Evolutionary conservation across 2,329 filamentous ascomycete species (phyloP).

Genomic region (Pyrenophora teres): DNA sequence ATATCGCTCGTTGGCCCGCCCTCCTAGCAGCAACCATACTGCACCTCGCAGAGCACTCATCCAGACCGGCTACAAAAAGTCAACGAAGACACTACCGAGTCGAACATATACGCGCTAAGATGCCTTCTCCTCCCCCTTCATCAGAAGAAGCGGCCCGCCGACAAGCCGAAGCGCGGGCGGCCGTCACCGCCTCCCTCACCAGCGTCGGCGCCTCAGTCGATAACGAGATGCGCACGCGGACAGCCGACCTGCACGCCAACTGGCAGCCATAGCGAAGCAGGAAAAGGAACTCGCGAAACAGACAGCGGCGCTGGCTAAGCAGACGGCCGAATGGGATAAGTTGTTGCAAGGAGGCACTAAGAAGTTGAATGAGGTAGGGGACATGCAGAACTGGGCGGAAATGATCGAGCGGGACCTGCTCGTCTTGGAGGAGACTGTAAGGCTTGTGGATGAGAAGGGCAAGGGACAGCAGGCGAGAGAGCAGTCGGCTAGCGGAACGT

Average conservation of each 20-base stretch:
- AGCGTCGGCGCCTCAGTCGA: conserved; percentile 71
- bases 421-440: conserved; percentile 49
- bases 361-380: conserved; percentile 75
- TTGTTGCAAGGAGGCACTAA: conserved; percentile 66
- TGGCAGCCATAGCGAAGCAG: conserved; percentile 67
- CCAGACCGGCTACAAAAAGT: too few species aligned
- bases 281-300: conserved; percentile 67
- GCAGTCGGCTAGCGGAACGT: conserved; percentile 40
- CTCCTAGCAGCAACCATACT: background rate
- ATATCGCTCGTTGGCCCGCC: background rate
- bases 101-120: conserved; percentile 10
- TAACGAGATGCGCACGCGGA: conserved; percentile 69
- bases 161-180: conserved; percentile 56
- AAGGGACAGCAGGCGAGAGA: conserved; percentile 13
- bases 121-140: conserved; percentile 29
- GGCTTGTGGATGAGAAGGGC: conserved; percentile 40
- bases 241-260: conserved; percentile 71
- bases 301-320: conserved; percentile 63
- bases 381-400: conserved; percentile 88
- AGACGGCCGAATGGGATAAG: conserved; percentile 68
- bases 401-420: conserved; percentile 62
- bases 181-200: conserved; percentile 55
- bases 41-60: background rate
- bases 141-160: conserved; percentile 40
- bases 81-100: background rate